These are phyloP conservation scores for Erodium moschatum DNA, from an alignment of 441 rosid genomes.

Conservation along the genomic window DNA sequence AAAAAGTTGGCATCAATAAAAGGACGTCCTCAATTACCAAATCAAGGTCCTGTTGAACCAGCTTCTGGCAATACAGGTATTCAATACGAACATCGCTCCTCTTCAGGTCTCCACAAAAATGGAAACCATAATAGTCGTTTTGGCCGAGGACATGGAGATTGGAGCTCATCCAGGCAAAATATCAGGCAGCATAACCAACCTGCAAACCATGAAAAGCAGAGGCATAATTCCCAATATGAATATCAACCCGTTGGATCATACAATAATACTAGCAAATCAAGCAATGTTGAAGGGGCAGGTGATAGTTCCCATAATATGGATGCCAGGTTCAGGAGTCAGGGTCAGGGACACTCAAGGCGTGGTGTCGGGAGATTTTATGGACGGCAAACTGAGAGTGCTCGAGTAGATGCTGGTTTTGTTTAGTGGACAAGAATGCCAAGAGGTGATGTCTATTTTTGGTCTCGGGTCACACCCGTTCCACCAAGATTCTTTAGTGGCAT, in stretches of 20 bases:
- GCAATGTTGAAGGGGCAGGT: constrained; percentile 36
- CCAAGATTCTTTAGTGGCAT: no score
- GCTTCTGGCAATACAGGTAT: constrained; percentile 30
- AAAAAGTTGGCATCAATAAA: constrained; percentile 24
- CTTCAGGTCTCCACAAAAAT: constrained; percentile 42
- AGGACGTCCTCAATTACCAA: constrained; percentile 11
- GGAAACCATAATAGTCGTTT: constrained; percentile 47
- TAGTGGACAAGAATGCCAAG: no score
- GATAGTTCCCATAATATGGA: constrained; percentile 47
- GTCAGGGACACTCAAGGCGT: no score
- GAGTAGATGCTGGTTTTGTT: no score
- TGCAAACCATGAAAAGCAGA: constrained; percentile 49
- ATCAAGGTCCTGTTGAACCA: constrained; percentile 18
- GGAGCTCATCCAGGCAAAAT: constrained; percentile 25
- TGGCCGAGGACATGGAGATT: constrained; percentile 57
- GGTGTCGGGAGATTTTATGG: no score
- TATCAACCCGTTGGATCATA: constrained; percentile 74
- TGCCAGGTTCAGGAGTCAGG: constrained; percentile 42
- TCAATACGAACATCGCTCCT: constrained; percentile 33
- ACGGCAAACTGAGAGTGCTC: no score
- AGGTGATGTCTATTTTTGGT: no score
- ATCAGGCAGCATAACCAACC: constrained; percentile 20
- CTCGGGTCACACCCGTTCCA: no score
- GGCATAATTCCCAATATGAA: constrained; percentile 50
- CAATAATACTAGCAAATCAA: constrained; percentile 30